Percentiles rank a stretch among this genome's conserved stretches.
These are phyloP conservation scores for Ceratobasidium sp. DNA, from an alignment of 1,284 basidiomycete genomes.

Conservation along the genomic window DNA sequence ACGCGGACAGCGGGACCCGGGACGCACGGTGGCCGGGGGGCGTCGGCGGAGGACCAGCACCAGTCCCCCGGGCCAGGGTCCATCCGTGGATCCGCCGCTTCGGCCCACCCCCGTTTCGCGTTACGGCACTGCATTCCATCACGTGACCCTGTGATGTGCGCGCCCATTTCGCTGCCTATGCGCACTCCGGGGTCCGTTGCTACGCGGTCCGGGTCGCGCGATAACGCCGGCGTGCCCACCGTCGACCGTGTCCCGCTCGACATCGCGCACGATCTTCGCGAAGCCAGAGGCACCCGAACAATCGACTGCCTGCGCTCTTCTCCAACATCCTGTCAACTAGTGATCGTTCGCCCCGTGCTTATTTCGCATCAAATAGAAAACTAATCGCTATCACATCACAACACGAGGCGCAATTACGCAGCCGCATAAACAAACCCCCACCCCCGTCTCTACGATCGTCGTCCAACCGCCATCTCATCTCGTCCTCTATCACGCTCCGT, in stretches of 20 bases:
- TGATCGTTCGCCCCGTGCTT: not conserved
- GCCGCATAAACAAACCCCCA: not conserved
- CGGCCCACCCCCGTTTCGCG: slow-evolving; percentile 2
- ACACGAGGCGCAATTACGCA: slow-evolving; percentile 16
- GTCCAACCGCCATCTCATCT: not conserved
- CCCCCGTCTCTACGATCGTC: not conserved
- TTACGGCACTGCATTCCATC: slow-evolving; percentile 30
- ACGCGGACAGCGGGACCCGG: slow-evolving; percentile 2
- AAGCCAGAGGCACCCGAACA: slow-evolving; percentile 38
- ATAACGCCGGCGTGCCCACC: not conserved
- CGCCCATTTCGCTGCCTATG: slow-evolving; percentile 27
- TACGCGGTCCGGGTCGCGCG: not conserved
- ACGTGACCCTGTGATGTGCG: not conserved
- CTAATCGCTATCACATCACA: slow-evolving; percentile 9
- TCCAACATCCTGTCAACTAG: slow-evolving; percentile 39
- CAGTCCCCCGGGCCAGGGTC: slow-evolving; percentile 13
- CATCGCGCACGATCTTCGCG: slow-evolving; percentile 24
- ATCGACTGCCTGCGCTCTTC: slow-evolving; percentile 31
- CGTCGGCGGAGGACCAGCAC: slow-evolving; percentile 25
- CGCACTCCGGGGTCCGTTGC: slow-evolving; percentile 20
- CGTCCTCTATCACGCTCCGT: not conserved
- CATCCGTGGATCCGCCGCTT: slow-evolving; percentile 6
- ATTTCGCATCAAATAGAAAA: not conserved
- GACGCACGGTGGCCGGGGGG: not conserved
- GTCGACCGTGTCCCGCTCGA: not conserved